Percentiles rank a stretch among this genome's conserved stretches.
phyloP scores from a whole-genome alignment of 2,329 filamentous ascomycete species.

The Microdochium paspali region DNA sequence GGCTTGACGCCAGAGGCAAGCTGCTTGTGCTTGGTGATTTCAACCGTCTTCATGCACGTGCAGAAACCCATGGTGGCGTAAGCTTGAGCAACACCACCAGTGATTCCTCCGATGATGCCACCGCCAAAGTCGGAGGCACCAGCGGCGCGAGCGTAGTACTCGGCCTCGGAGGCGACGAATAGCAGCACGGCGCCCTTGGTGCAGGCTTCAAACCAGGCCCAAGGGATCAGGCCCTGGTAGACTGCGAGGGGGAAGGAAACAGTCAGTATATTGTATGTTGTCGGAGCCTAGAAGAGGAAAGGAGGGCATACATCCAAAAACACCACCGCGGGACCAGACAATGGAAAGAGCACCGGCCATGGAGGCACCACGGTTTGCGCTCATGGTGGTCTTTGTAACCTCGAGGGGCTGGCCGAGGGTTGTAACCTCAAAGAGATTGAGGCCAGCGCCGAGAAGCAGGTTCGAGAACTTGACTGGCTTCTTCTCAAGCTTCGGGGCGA shows the following conservation, averaged over 20 bases:
- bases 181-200: constrained; percentile 98
- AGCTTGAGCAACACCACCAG: constrained; percentile 90
- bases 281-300: constrained; percentile 2
- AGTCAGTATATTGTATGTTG: constrained; percentile 12
- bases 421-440: constrained; percentile 89
- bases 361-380: constrained; percentile 84
- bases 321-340: constrained; percentile 90
- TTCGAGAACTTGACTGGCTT: constrained; percentile 99
- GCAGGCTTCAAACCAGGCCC: constrained; percentile 99
- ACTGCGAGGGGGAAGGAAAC: constrained; percentile 42
- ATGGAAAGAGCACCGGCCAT: constrained; percentile 73
- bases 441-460: constrained; percentile 81
- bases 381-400: constrained; percentile 99
- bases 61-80: constrained; percentile 99
- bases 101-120: constrained; percentile 86
- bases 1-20: constrained; percentile 75
- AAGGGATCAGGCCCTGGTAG: constrained; percentile 98
- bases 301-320: constrained; percentile 73
- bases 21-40: constrained; percentile 98
- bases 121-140: constrained; percentile 81
- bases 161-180: constrained; percentile 97
- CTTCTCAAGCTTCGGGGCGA: constrained; percentile 69
- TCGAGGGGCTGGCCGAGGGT: constrained; percentile 73
- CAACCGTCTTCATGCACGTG: constrained; percentile 99
- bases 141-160: constrained; percentile 79